Evolutionary conservation across 441 rosid genomes (phyloP).

Genomic region (Syzygium malaccense): DNA sequence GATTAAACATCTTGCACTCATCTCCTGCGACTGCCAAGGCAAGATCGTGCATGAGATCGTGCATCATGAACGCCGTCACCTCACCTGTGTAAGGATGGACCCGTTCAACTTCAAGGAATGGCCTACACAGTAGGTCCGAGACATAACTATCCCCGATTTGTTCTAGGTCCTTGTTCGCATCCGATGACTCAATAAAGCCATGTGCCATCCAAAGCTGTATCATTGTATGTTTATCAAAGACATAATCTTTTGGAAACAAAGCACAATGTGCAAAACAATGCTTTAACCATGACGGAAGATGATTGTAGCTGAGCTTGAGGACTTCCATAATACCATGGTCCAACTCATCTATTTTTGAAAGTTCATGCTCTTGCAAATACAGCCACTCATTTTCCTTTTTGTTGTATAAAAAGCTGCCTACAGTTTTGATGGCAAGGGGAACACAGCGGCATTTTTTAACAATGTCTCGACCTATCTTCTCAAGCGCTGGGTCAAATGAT

Average conservation of each 20-base stretch:
- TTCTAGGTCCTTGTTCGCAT: not conserved
- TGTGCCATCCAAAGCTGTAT: not conserved
- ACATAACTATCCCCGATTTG: not conserved
- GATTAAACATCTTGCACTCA: too few species aligned
- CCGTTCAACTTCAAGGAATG: not conserved
- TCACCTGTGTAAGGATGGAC: not conserved
- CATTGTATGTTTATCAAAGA: not conserved
- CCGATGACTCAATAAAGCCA: not conserved
- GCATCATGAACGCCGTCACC: not conserved
- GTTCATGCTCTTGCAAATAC: not conserved
- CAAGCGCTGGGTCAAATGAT: fast-evolving
- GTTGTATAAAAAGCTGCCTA: not conserved
- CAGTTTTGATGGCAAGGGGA: not conserved
- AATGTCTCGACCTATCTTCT: not conserved
- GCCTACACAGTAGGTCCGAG: not conserved
- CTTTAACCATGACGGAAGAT: not conserved
- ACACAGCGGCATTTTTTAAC: fast-evolving
- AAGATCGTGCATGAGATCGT: too few species aligned
- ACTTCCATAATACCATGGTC: not conserved
- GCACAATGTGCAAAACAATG: not conserved
- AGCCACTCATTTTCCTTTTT: not conserved
- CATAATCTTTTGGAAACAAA: not conserved
- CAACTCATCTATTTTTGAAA: not conserved
- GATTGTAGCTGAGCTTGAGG: not conserved
- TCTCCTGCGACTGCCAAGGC: too few species aligned